Percentiles rank a stretch among this genome's conserved stretches.
phyloP scores from a whole-genome alignment of 2,329 filamentous ascomycete genomes.

The Graphilbum sp. region DNA sequence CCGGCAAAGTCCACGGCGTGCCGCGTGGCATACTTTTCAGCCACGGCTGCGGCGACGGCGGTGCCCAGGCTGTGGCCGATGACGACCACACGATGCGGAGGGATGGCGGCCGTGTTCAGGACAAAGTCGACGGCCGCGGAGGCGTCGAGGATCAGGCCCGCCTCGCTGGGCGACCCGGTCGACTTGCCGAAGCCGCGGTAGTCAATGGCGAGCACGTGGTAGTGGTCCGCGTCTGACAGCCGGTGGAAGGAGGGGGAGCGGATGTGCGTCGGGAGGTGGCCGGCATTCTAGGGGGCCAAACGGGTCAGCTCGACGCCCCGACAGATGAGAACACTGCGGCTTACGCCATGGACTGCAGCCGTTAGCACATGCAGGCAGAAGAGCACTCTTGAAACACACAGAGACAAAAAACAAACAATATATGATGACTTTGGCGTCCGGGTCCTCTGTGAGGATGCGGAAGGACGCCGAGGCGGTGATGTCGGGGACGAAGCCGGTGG shows the following conservation, averaged over 20 bases:
- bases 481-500: constrained; percentile 31
- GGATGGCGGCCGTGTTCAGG: constrained; percentile 44
- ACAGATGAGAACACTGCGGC: too few species aligned
- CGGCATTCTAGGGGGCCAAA: constrained; percentile 49
- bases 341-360: constrained; percentile 46
- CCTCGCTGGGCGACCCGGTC: constrained; percentile 64
- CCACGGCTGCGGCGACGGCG: constrained; percentile 60
- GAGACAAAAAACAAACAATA: constrained; percentile 32
- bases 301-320: too few species aligned
- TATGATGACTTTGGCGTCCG: constrained; percentile 44
- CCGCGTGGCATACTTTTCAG: constrained; percentile 45
- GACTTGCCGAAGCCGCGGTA: constrained; percentile 80
- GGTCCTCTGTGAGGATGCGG: constrained; percentile 43
- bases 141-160: constrained; percentile 67
- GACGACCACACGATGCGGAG: constrained; percentile 58
- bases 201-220: constrained; percentile 78
- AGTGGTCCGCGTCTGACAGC: constrained; percentile 53
- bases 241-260: constrained; percentile 65
- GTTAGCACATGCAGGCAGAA: constrained; percentile 3
- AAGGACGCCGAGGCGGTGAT: constrained; percentile 43
- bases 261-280: constrained; percentile 63
- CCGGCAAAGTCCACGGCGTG: constrained; percentile 56
- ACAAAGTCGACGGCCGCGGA: constrained; percentile 59
- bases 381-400: background rate
- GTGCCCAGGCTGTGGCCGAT: constrained; percentile 82